Evolutionary conservation across 2,329 filamentous ascomycete species (phyloP).

Genomic region (Neoarthrinium moseri): DNA sequence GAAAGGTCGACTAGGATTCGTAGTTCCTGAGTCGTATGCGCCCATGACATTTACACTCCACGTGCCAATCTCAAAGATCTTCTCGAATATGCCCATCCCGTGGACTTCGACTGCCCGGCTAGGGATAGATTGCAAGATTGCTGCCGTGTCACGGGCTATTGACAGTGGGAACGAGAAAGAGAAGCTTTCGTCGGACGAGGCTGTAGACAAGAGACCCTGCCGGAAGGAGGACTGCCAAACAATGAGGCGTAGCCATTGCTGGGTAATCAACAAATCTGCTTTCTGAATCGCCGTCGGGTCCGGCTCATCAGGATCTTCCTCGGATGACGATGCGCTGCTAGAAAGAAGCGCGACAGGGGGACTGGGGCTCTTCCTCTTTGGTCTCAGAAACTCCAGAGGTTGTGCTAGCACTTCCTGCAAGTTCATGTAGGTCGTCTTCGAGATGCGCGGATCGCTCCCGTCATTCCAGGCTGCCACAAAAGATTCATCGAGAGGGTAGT

Average conservation of each 20-base stretch:
- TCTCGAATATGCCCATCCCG: conserved; percentile 49
- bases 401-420: conserved; percentile 32
- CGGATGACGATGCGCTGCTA: conserved; percentile 8
- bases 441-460: conserved; percentile 37
- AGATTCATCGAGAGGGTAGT: conserved; percentile 61
- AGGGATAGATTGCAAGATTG: conserved; percentile 38
- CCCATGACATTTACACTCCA: conserved; percentile 44
- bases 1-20: conserved; percentile 15
- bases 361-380: conserved; percentile 16
- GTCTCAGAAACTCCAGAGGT: conserved; percentile 29
- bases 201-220: conserved; percentile 61
- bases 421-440: conserved; percentile 31
- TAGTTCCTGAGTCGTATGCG: conserved; percentile 26
- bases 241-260: conserved; percentile 69
- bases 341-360: not conserved
- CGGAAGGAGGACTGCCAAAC: conserved; percentile 72
- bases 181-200: conserved; percentile 57
- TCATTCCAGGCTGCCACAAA: conserved; percentile 67
- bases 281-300: conserved; percentile 62
- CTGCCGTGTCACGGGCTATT: conserved; percentile 58
- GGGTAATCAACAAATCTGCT: conserved; percentile 66
- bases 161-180: conserved; percentile 61
- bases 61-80: conserved; percentile 47
- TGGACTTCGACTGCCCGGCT: conserved; percentile 43
- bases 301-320: conserved; percentile 42